These are phyloP conservation scores for Kalanchoe fedtschenkoi DNA, from an alignment of 164 flowering plant species.

Conservation along the genomic window DNA sequence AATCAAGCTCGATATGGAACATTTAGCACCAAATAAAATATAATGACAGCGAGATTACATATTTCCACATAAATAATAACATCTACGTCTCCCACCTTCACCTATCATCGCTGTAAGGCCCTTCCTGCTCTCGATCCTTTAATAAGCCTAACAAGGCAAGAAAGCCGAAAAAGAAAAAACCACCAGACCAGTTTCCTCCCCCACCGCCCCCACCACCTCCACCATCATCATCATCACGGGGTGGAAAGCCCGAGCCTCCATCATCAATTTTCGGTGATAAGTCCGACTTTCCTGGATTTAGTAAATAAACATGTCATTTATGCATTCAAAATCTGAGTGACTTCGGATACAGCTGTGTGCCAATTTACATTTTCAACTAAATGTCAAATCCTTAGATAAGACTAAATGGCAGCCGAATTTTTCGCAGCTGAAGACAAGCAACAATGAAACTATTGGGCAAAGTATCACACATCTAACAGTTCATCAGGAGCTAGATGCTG, in stretches of 20 bases:
- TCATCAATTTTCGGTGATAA: conserved; percentile 2
- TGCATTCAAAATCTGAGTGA: background rate
- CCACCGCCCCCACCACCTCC: conserved; percentile 2
- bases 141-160: background rate
- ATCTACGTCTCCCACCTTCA: background rate
- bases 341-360: background rate
- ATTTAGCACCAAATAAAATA: too few relatives aligned
- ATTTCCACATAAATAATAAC: too few relatives aligned
- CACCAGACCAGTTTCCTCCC: background rate
- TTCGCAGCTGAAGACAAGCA: background rate
- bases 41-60: too few relatives aligned
- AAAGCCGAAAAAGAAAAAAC: conserved; percentile 5
- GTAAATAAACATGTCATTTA: background rate
- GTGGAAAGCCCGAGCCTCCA: conserved; percentile 4
- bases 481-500: background rate
- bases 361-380: too few relatives aligned
- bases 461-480: background rate
- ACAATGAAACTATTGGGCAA: too few relatives aligned
- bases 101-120: background rate
- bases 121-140: background rate
- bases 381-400: too few relatives aligned
- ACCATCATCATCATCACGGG: conserved; percentile 1
- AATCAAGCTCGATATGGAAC: too few relatives aligned
- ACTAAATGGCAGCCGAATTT: too few relatives aligned
- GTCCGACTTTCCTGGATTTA: background rate